A percentile compares a stretch with the other conserved stretches of the same genome.
phyloP scores from a whole-genome alignment of 495 filamentous ascomycete genomes.

The Hyaloscypha hepaticicola region DNA sequence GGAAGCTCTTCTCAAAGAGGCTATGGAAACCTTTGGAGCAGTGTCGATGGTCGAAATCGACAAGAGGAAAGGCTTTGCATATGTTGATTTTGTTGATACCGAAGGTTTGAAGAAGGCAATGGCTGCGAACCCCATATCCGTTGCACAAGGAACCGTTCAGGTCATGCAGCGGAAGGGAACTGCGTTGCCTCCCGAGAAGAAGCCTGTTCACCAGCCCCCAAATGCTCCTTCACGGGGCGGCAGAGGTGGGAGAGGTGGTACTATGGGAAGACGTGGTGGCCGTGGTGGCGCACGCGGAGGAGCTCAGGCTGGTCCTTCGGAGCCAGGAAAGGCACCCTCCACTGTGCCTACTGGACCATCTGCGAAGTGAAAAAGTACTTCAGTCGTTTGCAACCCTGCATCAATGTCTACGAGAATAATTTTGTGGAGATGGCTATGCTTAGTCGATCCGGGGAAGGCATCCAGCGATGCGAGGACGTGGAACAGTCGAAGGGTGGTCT shows the following conservation, averaged over 20 bases:
- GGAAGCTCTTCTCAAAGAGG: slow-evolving; percentile 68
- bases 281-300: slow-evolving; percentile 42
- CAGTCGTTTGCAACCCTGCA: background rate
- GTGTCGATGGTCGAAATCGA: slow-evolving; percentile 84
- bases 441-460: background rate
- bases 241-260: slow-evolving; percentile 42
- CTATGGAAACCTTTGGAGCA: slow-evolving; percentile 67
- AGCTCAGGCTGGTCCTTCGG: slow-evolving; percentile 24
- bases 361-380: slow-evolving; percentile 16
- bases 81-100: slow-evolving; percentile 76
- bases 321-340: slow-evolving; percentile 12
- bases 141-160: slow-evolving; percentile 82
- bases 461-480: background rate
- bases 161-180: slow-evolving; percentile 77
- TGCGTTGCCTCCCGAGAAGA: slow-evolving; percentile 29
- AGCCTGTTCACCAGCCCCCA: slow-evolving; percentile 18
- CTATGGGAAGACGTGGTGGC: slow-evolving; percentile 38
- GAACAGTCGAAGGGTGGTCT: no score
- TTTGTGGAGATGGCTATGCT: background rate
- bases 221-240: slow-evolving; percentile 36
- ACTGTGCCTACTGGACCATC: slow-evolving; percentile 24
- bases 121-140: slow-evolving; percentile 71
- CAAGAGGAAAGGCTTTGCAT: slow-evolving; percentile 89
- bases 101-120: slow-evolving; percentile 74
- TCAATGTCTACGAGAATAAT: slow-evolving; percentile 1